phyloP scores from a whole-genome alignment of 1,284 basidiomycete species.

The Puccinia horiana region DNA sequence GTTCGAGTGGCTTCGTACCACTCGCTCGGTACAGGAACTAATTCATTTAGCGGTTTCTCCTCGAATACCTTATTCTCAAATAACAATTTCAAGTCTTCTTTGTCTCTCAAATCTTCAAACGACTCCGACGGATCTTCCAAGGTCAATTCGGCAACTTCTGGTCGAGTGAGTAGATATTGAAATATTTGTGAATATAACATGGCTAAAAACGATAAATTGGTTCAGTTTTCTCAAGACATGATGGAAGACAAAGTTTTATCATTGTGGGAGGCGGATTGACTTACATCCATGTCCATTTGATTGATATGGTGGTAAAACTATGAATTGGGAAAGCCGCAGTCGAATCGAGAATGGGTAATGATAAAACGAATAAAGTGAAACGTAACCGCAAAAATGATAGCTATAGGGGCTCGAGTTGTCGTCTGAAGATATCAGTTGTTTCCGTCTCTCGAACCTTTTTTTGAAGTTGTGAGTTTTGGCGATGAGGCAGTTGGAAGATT shows the following conservation, averaged over 20 bases:
- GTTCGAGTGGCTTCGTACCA: conserved; percentile 80
- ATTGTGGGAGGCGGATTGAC: conserved; percentile 55
- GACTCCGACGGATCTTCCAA: conserved; percentile 96
- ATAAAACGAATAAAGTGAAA: conserved; percentile 88
- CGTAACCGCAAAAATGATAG: conserved; percentile 90
- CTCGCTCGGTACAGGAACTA: conserved; percentile 72
- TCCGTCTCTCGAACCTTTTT: conserved; percentile 77
- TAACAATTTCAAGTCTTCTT: conserved; percentile 84
- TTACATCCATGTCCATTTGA: conserved; percentile 83
- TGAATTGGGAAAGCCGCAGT: conserved; percentile 86
- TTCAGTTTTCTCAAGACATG: conserved; percentile 22
- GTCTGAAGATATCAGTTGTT: conserved; percentile 63
- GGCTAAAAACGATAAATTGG: conserved; percentile 62
- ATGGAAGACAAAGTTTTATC: background rate
- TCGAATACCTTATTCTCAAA: conserved; percentile 67
- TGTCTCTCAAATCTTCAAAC: conserved; percentile 90
- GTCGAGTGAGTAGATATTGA: conserved; percentile 69
- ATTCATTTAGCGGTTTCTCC: conserved; percentile 64
- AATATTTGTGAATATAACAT: conserved; percentile 86
- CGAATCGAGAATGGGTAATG: conserved; percentile 85
- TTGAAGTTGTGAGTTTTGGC: background rate
- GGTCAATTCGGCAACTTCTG: conserved; percentile 80
- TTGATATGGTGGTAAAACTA: conserved; percentile 89
- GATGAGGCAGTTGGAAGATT: background rate
- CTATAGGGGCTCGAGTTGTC: conserved; percentile 61